These are phyloP conservation scores for Kwoniella mangroviensis DNA, from an alignment of 768 basidiomycete genomes.

Conservation along the genomic window DNA sequence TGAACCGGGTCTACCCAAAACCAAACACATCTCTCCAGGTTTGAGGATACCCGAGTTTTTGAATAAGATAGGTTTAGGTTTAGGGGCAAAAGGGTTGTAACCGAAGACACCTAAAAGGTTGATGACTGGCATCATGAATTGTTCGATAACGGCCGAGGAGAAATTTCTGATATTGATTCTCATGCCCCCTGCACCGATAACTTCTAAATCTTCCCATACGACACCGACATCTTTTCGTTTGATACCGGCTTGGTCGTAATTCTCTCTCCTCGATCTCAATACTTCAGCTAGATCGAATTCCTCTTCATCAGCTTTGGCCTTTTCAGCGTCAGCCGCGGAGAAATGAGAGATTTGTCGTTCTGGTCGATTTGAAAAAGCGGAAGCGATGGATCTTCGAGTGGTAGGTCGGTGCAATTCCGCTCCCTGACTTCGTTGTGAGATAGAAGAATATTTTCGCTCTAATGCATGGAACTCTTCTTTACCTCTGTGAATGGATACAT, in stretches of 20 bases:
- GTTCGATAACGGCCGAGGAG: slow-evolving; percentile 59
- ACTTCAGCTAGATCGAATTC: slow-evolving; percentile 58
- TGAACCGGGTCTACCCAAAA: slow-evolving; percentile 81
- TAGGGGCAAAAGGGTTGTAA: slow-evolving; percentile 63
- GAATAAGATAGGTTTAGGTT: slow-evolving; percentile 64
- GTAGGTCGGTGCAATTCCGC: slow-evolving; percentile 36
- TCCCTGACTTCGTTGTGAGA: slow-evolving; percentile 41
- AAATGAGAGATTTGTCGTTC: slow-evolving; percentile 18
- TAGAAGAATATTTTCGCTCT: slow-evolving; percentile 43
- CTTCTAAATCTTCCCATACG: slow-evolving; percentile 53
- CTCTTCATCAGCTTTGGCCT: slow-evolving; percentile 47
- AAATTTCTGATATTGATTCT: slow-evolving; percentile 60
- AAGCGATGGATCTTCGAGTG: slow-evolving; percentile 30
- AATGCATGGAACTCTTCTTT: slow-evolving; percentile 48
- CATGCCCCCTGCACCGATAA: slow-evolving; percentile 59
- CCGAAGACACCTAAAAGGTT: slow-evolving; percentile 63
- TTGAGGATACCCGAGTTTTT: slow-evolving; percentile 66
- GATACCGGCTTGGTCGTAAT: slow-evolving; percentile 57
- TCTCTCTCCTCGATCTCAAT: slow-evolving; percentile 37
- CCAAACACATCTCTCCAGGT: slow-evolving; percentile 72
- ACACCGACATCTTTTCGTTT: slow-evolving; percentile 58
- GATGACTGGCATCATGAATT: slow-evolving; percentile 67
- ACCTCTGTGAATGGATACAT: slow-evolving; percentile 44
- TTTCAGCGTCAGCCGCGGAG: slow-evolving; percentile 45
- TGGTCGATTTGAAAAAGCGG: slow-evolving; percentile 4